Conservation (phyloP, 169 alveolate species). For the Plasmodium malariae region DNA sequence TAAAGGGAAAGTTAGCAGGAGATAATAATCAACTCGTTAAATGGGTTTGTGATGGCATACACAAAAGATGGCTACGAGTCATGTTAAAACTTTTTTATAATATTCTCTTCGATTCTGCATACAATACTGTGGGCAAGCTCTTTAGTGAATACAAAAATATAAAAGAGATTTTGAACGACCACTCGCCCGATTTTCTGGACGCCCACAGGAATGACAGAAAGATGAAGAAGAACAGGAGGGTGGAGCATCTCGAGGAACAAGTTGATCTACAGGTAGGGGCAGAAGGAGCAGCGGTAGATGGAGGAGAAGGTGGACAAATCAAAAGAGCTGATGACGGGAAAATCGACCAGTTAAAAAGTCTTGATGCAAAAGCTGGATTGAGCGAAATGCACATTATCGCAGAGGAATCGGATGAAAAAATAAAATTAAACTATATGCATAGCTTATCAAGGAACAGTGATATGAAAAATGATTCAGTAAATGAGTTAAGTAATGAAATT, state of each 20-base stretch:
- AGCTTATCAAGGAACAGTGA: too few relatives aligned
- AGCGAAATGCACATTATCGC: too few relatives aligned
- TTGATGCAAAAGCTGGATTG: too few relatives aligned
- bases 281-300: neutral
- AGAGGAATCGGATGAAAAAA: too few relatives aligned
- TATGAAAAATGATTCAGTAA: neutral
- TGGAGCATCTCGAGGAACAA: neutral
- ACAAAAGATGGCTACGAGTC: conserved; percentile 34
- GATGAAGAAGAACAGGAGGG: neutral
- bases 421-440: too few relatives aligned
- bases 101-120: conserved; percentile 40
- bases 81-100: conserved; percentile 62
- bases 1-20: conserved; percentile 6
- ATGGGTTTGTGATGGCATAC: conserved; percentile 28
- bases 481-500: neutral
- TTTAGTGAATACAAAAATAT: conserved; percentile 58
- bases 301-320: neutral
- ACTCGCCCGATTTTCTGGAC: conserved; percentile 29
- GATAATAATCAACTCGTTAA: neutral
- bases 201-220: neutral
- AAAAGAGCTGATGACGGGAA: neutral
- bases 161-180: conserved; percentile 35
- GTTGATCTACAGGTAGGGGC: neutral
- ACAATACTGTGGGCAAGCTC: conserved; percentile 47
- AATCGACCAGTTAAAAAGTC: too few relatives aligned